phyloP scores from a whole-genome alignment of 768 basidiomycete genomes.

The Amanita rubescens region DNA sequence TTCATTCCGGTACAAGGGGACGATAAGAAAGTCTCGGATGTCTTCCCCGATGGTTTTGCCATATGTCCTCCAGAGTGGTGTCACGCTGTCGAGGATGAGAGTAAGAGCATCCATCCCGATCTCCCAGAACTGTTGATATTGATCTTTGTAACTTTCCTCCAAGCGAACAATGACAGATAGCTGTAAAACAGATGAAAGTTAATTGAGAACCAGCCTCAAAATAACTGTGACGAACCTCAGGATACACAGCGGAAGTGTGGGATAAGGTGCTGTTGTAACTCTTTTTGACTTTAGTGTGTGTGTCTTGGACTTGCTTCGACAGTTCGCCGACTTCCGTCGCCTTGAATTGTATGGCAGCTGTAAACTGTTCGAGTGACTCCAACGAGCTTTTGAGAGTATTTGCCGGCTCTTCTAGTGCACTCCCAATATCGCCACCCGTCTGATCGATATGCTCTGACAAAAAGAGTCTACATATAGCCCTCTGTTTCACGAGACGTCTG shows the following conservation, averaged over 20 bases:
- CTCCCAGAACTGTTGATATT: conserved; percentile 78
- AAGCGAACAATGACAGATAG: conserved; percentile 62
- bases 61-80: conserved; percentile 76
- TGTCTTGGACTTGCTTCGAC: conserved; percentile 44
- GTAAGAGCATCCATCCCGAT: conserved; percentile 74
- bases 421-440: conserved; percentile 20
- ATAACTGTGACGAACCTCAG: conserved; percentile 45
- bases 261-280: conserved; percentile 59
- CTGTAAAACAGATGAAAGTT: conserved; percentile 25
- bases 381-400: conserved; percentile 41
- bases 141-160: conserved; percentile 74
- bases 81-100: conserved; percentile 65
- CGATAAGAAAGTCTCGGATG: conserved; percentile 72
- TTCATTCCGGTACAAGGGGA: conserved; percentile 78
- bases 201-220: neutral
- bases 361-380: conserved; percentile 40
- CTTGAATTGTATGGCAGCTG: conserved; percentile 34
- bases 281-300: conserved; percentile 50
- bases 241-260: conserved; percentile 70
- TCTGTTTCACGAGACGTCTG: conserved; percentile 53
- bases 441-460: conserved; percentile 22
- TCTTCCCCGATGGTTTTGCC: conserved; percentile 79
- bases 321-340: conserved; percentile 42
- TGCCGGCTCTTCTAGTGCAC: conserved; percentile 50
- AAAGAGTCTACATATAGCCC: conserved; percentile 44